phyloP scores from a whole-genome alignment of 2,329 filamentous ascomycete species.

The Ophiognomonia clavigignenti-juglandacearum region DNA sequence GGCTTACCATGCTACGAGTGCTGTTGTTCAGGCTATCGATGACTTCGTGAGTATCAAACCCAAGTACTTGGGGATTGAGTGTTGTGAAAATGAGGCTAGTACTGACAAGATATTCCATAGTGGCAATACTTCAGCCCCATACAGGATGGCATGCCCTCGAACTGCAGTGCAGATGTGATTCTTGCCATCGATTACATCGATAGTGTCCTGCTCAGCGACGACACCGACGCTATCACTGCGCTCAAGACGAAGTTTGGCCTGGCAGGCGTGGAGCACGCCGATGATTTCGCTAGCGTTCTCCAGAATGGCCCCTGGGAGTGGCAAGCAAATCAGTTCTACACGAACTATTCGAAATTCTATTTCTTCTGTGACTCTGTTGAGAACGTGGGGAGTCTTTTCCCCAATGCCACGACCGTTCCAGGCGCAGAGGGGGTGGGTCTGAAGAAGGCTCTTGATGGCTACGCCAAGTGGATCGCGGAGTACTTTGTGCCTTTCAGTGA shows the following conservation, averaged over 20 bases:
- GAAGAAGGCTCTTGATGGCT: constrained; percentile 45
- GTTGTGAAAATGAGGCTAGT: neutral
- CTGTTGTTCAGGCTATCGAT: constrained; percentile 46
- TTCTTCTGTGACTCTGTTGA: constrained; percentile 46
- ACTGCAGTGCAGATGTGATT: constrained; percentile 49
- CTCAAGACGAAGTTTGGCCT: constrained; percentile 49
- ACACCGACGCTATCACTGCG: constrained; percentile 31
- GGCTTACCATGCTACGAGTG: constrained; percentile 53
- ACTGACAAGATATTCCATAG: neutral
- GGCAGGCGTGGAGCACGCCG: constrained; percentile 35
- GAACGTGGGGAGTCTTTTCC: constrained; percentile 38
- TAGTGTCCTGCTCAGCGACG: constrained; percentile 34
- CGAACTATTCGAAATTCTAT: constrained; percentile 34
- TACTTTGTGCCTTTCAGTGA: constrained; percentile 36
- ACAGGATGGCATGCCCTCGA: constrained; percentile 47
- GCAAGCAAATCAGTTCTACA: constrained; percentile 48
- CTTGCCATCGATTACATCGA: constrained; percentile 50
- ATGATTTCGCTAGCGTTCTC: constrained; percentile 44
- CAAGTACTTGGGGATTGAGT: neutral
- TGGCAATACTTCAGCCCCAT: constrained; percentile 54
- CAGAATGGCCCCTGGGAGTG: constrained; percentile 53
- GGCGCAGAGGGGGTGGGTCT: constrained; percentile 46
- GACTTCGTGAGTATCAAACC: constrained; percentile 31
- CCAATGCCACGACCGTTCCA: constrained; percentile 38
- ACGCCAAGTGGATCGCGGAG: constrained; percentile 42